Evolutionary conservation across 192 early-diverging fungal genomes (phyloP).

Genomic region (Lobosporangium transversale): DNA sequence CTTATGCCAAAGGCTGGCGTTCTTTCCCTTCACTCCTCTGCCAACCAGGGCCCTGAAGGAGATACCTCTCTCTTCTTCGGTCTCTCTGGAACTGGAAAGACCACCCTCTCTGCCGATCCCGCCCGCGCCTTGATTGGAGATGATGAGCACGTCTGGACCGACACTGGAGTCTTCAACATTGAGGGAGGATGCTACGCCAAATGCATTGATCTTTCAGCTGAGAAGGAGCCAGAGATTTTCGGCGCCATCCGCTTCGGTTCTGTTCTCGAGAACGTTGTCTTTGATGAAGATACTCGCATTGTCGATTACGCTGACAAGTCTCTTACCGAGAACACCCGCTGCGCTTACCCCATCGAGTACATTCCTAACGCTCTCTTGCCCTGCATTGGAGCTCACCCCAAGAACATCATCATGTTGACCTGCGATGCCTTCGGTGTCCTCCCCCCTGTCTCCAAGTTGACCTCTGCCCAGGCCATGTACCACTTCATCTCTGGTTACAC

Average conservation of each 20-base stretch:
- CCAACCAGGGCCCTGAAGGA: constrained; percentile 90
- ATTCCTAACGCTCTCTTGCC: constrained; percentile 95
- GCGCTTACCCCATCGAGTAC: constrained; percentile 94
- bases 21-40: constrained; percentile 91
- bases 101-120: constrained; percentile 97
- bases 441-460: constrained; percentile 91
- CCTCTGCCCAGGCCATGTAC: constrained; percentile 90
- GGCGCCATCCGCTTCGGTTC: constrained; percentile 93
- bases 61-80: constrained; percentile 99
- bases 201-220: constrained; percentile 92
- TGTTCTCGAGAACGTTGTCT: constrained; percentile 94
- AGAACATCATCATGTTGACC: constrained; percentile 95
- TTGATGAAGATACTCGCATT: constrained; percentile 72
- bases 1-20: constrained; percentile 94
- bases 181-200: constrained; percentile 99
- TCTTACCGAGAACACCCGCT: constrained; percentile 95
- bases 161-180: constrained; percentile 97
- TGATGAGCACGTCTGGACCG: constrained; percentile 99
- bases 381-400: constrained; percentile 87
- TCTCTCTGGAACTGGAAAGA: constrained; percentile 97
- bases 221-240: constrained; percentile 99
- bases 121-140: constrained; percentile 95
- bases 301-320: constrained; percentile 87
- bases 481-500: constrained; percentile 99
- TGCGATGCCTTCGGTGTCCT: constrained; percentile 97